A percentile compares a stretch with the other conserved stretches of the same genome.
phyloP scores from a whole-genome alignment of 208 protist genomes.

The Trypanosoma theileri region DNA sequence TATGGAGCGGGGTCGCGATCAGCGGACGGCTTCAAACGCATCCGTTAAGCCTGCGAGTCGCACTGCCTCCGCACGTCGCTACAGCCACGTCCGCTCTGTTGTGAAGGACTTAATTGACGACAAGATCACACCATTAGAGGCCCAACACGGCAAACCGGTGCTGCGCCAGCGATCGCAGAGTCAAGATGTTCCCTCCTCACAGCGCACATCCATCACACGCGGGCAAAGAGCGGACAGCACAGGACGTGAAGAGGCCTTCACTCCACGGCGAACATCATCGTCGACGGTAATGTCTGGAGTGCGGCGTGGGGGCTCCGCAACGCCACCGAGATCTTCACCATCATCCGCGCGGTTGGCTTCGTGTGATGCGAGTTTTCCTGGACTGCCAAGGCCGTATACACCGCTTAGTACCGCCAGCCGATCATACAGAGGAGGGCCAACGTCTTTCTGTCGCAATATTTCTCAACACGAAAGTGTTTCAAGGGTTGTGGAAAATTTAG shows the following conservation, averaged over 20 bases:
- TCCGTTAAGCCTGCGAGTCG: not conserved
- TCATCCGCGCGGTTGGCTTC: not conserved
- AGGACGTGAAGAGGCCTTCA: not conserved
- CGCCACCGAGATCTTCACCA: not conserved
- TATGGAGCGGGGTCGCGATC: constrained; percentile 5
- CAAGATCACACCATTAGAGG: constrained; percentile 49
- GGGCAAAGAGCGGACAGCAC: too few relatives aligned
- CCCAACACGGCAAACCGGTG: constrained; percentile 34
- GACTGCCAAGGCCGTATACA: too few relatives aligned
- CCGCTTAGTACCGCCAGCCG: too few relatives aligned
- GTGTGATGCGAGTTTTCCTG: too few relatives aligned
- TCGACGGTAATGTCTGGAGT: not conserved
- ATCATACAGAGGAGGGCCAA: too few relatives aligned
- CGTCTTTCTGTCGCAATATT: constrained; percentile 12
- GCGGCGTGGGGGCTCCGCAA: too few relatives aligned
- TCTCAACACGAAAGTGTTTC: constrained; percentile 3
- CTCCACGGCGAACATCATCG: not conserved
- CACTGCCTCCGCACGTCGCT: constrained; percentile 5
- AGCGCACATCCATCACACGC: not conserved
- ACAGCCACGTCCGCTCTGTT: constrained; percentile 58
- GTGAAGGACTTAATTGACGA: constrained; percentile 51
- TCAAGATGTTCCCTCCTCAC: not conserved
- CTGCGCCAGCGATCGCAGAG: constrained; percentile 3
- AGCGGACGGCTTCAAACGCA: not conserved
- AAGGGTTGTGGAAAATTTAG: constrained; percentile 6